These are phyloP conservation scores for Sclerospora graminicola DNA, from an alignment of 352 stramenopile species.

Conservation along the genomic window DNA sequence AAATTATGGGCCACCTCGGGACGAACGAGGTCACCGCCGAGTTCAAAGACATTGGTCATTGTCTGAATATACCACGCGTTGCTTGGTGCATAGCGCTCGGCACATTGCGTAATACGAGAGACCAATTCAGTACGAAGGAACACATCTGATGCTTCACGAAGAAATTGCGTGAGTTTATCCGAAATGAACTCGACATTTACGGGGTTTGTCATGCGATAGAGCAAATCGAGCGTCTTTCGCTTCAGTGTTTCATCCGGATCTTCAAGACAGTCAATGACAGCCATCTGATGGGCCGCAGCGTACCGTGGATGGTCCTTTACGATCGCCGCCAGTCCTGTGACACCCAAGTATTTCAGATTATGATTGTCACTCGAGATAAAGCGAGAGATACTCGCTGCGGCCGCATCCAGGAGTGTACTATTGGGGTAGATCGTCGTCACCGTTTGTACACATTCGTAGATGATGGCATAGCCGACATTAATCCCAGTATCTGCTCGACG, in stretches of 20 bases:
- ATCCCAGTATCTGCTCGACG: conserved; percentile 97
- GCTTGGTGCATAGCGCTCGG: conserved; percentile 94
- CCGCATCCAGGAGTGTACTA: conserved; percentile 92
- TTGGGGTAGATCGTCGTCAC: conserved; percentile 99
- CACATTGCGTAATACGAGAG: conserved; percentile 94
- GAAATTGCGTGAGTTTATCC: conserved; percentile 95
- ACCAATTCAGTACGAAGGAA: conserved; percentile 97
- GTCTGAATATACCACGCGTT: conserved; percentile 99
- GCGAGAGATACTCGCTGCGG: conserved; percentile 86
- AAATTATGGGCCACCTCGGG: conserved; percentile 96
- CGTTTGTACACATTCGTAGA: conserved; percentile 98
- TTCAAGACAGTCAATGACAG: conserved; percentile 99
- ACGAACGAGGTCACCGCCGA: conserved; percentile 95
- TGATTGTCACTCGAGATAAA: conserved; percentile 94
- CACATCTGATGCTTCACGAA: conserved; percentile 93
- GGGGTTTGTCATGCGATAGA: conserved; percentile 98
- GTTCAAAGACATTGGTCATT: conserved; percentile 95
- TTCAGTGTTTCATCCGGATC: conserved; percentile 99
- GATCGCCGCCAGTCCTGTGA: conserved; percentile 98
- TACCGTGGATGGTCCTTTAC: conserved; percentile 95
- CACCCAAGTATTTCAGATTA: conserved; percentile 98
- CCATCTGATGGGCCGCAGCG: conserved; percentile 98
- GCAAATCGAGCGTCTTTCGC: conserved; percentile 95
- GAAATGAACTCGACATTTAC: conserved; percentile 99
- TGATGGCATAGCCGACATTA: conserved; percentile 99